Conservation (phyloP, 1,284 basidiomycete species). For the Rhodotorula glutinis region DNA sequence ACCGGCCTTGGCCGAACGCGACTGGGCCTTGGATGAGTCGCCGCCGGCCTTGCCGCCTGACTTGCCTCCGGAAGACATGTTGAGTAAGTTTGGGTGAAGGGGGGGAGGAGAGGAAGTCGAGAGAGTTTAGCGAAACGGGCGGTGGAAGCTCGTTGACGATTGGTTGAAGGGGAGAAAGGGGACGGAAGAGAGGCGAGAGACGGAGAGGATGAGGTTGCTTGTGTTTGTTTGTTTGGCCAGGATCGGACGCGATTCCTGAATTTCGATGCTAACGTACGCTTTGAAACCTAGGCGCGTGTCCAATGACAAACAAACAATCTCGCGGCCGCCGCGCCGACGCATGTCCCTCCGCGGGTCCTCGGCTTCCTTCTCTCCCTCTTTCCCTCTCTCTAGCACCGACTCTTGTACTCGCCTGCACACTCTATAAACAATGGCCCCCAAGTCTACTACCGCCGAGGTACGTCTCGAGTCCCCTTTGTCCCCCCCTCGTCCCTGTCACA, state of each 20-base stretch:
- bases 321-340: neutral
- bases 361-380: conserved; percentile 7
- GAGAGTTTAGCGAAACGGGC: neutral
- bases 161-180: conserved; percentile 48
- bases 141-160: conserved; percentile 56
- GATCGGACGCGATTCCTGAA: conserved; percentile 48
- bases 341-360: conserved; percentile 2
- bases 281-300: neutral
- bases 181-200: conserved; percentile 48
- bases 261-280: conserved; percentile 14
- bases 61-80: conserved; percentile 60
- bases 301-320: neutral
- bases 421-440: conserved; percentile 61
- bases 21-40: conserved; percentile 58
- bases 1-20: conserved; percentile 69
- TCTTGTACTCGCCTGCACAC: neutral
- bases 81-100: conserved; percentile 56
- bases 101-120: conserved; percentile 40
- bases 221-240: conserved; percentile 63
- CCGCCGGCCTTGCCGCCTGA: conserved; percentile 58
- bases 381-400: neutral
- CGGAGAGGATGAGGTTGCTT: too few species aligned
- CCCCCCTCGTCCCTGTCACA: neutral
- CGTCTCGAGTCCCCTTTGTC: neutral
- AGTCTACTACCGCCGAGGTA: conserved; percentile 66